These are phyloP conservation scores for Hypoxylon crocopeplum DNA, from an alignment of 495 filamentous ascomycete species.

Conservation along the genomic window DNA sequence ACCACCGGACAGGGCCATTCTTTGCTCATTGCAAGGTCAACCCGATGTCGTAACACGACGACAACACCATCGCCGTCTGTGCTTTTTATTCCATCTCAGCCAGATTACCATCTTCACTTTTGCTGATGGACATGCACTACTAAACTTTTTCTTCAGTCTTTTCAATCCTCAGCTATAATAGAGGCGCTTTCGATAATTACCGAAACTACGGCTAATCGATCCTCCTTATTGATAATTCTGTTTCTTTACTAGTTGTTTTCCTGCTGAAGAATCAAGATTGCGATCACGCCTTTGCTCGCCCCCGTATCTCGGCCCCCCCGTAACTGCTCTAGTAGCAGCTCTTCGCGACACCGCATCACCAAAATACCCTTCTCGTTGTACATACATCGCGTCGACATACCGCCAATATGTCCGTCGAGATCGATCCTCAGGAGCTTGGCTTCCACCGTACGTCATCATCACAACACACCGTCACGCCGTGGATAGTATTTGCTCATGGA, in stretches of 20 bases:
- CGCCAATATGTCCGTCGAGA: slow-evolving; percentile 85
- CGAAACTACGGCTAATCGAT: slow-evolving; percentile 3
- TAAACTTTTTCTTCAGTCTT: not conserved
- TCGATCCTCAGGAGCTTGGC: slow-evolving; percentile 88
- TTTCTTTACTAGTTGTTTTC: slow-evolving; percentile 6
- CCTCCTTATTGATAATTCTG: slow-evolving; percentile 32
- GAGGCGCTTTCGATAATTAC: slow-evolving; percentile 4
- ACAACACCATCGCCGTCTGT: slow-evolving; percentile 27
- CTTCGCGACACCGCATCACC: slow-evolving; percentile 1
- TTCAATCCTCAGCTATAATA: slow-evolving; percentile 4
- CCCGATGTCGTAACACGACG: slow-evolving; percentile 32
- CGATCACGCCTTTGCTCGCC: slow-evolving; percentile 15
- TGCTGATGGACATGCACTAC: slow-evolving; percentile 9
- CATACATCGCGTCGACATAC: slow-evolving; percentile 5
- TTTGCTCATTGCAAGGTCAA: slow-evolving; percentile 7
- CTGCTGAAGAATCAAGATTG: slow-evolving; percentile 9
- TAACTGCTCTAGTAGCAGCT: slow-evolving; percentile 1
- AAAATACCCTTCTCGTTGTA: not conserved
- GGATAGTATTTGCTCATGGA: slow-evolving; percentile 20
- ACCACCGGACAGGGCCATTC: slow-evolving; percentile 15
- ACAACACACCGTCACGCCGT: not conserved
- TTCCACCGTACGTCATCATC: slow-evolving; percentile 78
- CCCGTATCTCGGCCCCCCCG: slow-evolving; percentile 7
- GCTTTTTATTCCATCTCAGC: slow-evolving; percentile 26
- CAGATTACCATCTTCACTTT: slow-evolving; percentile 33